These are phyloP conservation scores for Lodderomyces margitis DNA, from an alignment of 1,139 yeast genomes.

Conservation along the genomic window DNA sequence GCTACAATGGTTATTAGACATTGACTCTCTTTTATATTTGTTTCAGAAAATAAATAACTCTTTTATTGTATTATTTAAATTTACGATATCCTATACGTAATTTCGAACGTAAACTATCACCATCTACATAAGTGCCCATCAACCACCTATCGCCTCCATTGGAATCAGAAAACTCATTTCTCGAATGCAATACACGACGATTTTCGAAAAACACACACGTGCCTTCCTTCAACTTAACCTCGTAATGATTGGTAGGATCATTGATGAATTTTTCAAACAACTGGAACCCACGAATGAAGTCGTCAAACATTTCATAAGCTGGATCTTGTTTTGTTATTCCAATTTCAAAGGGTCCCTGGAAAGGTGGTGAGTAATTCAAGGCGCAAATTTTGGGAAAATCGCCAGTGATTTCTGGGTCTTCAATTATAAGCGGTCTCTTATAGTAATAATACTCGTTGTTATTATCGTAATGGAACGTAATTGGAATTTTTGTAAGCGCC, in stretches of 20 bases:
- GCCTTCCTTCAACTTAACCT: constrained; percentile 58
- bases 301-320: constrained; percentile 20
- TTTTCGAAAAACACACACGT: constrained; percentile 73
- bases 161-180: constrained; percentile 54
- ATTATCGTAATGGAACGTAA: constrained; percentile 69
- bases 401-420: constrained; percentile 38
- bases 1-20: constrained; percentile 2
- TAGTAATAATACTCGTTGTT: constrained; percentile 64
- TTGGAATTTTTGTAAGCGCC: constrained; percentile 63
- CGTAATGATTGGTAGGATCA: constrained; percentile 53
- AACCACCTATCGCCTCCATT: constrained; percentile 67
- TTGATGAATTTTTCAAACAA: constrained; percentile 61
- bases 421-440: constrained; percentile 65
- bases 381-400: constrained; percentile 47
- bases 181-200: constrained; percentile 69
- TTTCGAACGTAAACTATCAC: constrained; percentile 69
- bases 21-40: too few relatives aligned
- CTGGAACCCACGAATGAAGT: constrained; percentile 58
- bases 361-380: constrained; percentile 80
- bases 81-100: constrained; percentile 34
- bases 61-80: constrained; percentile 4
- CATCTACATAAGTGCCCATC: constrained; percentile 76
- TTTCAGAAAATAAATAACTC: not conserved
- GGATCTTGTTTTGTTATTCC: constrained; percentile 40
- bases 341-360: constrained; percentile 75